Evolutionary conservation across 2,329 filamentous ascomycete species (phyloP), one percentile per base, ranked within the genome.

Genomic region (Tolypocladium sp.): DNA sequence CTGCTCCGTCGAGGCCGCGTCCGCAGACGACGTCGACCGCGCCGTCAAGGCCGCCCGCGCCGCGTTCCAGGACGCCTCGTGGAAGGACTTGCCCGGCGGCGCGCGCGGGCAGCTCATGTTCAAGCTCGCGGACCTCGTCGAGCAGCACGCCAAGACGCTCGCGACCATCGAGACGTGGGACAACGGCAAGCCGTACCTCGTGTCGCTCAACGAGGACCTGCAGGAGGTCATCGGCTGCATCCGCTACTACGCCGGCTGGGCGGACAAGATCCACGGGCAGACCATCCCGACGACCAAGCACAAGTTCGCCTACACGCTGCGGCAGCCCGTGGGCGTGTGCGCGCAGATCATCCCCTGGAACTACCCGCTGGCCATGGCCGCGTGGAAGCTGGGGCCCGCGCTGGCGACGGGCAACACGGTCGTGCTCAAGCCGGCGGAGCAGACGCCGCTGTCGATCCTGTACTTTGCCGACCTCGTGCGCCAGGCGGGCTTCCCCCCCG

Each of bases 321-420:
- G 84, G 41, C 86, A 92, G 68, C 89, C 90, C 1, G 76, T 92
- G n/a, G 90, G 90, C 44, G 89, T 92, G 0, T 89, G 88, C 62
- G 89, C 79, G 1, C 79, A 82, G 69, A 91, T 92, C 62, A 91
- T 91, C 53, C 88, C 88, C n/a, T 66, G 89, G 87, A 91, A 92
- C 70, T 89, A 84, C 62, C 86, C 86, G 1, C 64, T 75, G 10
- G 67, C 66, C 56, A 71, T 72, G 69, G 67, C 69, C 56, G 72
- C 77, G 60, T 91, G 89, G 89, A 92, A 92, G 68, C 79, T 93
- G 2, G 90, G 88, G 22, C 90, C 90, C 27, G 85, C 85, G 20
- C 69, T 88, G 37, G 84, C 86, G 15, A 81, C 82, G 58, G 86
- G 85, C 59, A 87, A 87, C 70, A 82, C 82, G 3, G 73, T 88